A percentile compares a stretch with the other conserved stretches of the same genome.
phyloP scores from a whole-genome alignment of 805 yeast species.

The Yamadazyma takamatsuzukensis region DNA sequence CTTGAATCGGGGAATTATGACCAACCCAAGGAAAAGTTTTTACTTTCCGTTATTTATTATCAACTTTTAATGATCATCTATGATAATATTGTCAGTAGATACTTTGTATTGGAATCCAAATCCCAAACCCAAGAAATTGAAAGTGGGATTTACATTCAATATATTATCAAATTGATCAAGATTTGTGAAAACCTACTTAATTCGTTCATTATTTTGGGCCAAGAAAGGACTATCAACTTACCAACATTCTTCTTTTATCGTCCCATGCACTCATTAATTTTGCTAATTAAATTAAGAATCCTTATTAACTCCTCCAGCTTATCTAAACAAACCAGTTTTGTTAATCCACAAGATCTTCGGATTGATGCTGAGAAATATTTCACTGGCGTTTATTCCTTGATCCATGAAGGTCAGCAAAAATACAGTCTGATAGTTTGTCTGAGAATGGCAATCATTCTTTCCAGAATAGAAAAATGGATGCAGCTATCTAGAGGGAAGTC shows the following conservation, averaged over 20 bases:
- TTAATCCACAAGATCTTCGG: conserved; percentile 14
- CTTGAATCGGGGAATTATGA: conserved; percentile 8
- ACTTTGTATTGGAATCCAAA: conserved; percentile 13
- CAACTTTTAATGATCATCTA: conserved; percentile 50
- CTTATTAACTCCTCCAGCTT: conserved; percentile 41
- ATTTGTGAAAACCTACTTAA: conserved; percentile 45
- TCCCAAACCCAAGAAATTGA: conserved; percentile 9
- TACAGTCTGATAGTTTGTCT: conserved; percentile 20
- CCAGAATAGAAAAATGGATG: conserved; percentile 27
- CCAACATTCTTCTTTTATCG: conserved; percentile 54
- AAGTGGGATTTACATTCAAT: conserved; percentile 31
- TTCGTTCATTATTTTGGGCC: conserved; percentile 39
- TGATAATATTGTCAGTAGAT: conserved; percentile 47
- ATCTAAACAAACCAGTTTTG: conserved; percentile 5
- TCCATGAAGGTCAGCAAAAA: conserved; percentile 16
- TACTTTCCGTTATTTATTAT: conserved; percentile 45
- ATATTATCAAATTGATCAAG: conserved; percentile 39
- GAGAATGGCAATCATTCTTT: conserved; percentile 20
- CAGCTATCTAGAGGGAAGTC: conserved; percentile 16
- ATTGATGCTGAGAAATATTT: conserved; percentile 20
- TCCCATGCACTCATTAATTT: conserved; percentile 50
- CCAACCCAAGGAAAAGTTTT: conserved; percentile 32
- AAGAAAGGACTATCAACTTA: conserved; percentile 32
- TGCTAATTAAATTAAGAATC: conserved; percentile 44
- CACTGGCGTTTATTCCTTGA: conserved; percentile 14